Evolutionary conservation across 2,329 filamentous ascomycete genomes (phyloP).

Genomic region (Zymoseptoria brevis): DNA sequence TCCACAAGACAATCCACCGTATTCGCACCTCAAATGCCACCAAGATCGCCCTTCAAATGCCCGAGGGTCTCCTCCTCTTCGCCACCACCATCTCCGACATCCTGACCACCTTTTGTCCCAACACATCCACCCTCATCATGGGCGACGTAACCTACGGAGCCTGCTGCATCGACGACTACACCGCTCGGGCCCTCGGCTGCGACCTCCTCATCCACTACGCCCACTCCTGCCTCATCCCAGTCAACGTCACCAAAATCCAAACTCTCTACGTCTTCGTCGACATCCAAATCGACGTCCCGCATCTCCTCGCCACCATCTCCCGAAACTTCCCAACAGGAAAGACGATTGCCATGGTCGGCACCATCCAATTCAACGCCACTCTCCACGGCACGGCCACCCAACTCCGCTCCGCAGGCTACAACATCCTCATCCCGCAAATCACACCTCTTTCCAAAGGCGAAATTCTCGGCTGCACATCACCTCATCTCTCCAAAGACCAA

Average conservation of each 20-base stretch:
- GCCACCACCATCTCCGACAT: conserved; percentile 98
- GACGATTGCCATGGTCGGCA: conserved; percentile 86
- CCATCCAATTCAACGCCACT: conserved; percentile 97
- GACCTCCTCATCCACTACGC: conserved; percentile 95
- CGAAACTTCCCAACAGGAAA: conserved; percentile 81
- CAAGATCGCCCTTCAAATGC: conserved; percentile 90
- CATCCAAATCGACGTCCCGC: conserved; percentile 86
- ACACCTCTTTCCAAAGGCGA: conserved; percentile 88
- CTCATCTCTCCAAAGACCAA: conserved; percentile 50
- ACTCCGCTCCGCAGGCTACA: conserved; percentile 77
- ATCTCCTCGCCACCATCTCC: conserved; percentile 77
- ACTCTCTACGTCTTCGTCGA: conserved; percentile 98
- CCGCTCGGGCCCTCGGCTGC: conserved; percentile 84
- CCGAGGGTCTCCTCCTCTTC: conserved; percentile 88
- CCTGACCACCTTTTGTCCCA: conserved; percentile 84
- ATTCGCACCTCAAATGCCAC: conserved; percentile 73
- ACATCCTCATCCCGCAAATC: conserved; percentile 82
- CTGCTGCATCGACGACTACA: conserved; percentile 98
- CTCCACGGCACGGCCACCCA: conserved; percentile 75
- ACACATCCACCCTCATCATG: conserved; percentile 92
- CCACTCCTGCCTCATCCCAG: conserved; percentile 91
- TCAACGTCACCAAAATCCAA: conserved; percentile 93
- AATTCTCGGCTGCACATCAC: conserved; percentile 94
- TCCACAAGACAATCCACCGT: conserved; percentile 94
- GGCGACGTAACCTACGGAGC: conserved; percentile 97